These are phyloP conservation scores for Thermomucor indicae-seudaticae DNA, from an alignment of 371 early-diverging fungal species.

Conservation along the genomic window DNA sequence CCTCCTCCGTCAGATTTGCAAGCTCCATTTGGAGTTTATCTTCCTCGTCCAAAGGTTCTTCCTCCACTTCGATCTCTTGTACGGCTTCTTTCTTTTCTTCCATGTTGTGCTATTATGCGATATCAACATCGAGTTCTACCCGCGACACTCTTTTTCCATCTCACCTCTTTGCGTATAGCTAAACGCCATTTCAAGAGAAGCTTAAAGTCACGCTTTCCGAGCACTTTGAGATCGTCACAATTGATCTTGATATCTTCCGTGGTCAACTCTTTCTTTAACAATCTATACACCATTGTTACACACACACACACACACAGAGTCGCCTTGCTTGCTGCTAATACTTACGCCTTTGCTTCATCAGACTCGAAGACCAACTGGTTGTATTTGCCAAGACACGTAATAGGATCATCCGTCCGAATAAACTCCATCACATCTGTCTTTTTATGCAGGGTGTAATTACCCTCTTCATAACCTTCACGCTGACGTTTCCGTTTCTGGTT, in stretches of 20 bases:
- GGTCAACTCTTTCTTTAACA: slow-evolving; percentile 67
- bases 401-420: slow-evolving; percentile 72
- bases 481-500: slow-evolving; percentile 75
- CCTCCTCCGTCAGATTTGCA: slow-evolving; percentile 56
- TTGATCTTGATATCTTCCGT: slow-evolving; percentile 75
- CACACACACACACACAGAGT: not conserved
- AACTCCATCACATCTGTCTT: slow-evolving; percentile 72
- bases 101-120: slow-evolving; percentile 29
- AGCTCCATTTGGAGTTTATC: slow-evolving; percentile 56
- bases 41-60: slow-evolving; percentile 56
- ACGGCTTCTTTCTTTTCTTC: slow-evolving; percentile 51
- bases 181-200: slow-evolving; percentile 86
- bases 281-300: slow-evolving; percentile 4
- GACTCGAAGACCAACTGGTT: slow-evolving; percentile 73
- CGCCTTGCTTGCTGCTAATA: not conserved
- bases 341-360: slow-evolving; percentile 53
- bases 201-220: slow-evolving; percentile 93
- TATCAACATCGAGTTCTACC: slow-evolving; percentile 14
- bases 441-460: slow-evolving; percentile 83
- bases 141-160: slow-evolving; percentile 28
- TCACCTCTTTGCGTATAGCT: slow-evolving; percentile 59
- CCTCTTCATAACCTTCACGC: slow-evolving; percentile 96
- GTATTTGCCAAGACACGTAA: slow-evolving; percentile 68
- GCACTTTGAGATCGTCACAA: slow-evolving; percentile 86
- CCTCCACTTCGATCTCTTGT: slow-evolving; percentile 36